Evolutionary conservation across 176 grass and related monocot genomes (phyloP).

Genomic region (Raddia guianensis): DNA sequence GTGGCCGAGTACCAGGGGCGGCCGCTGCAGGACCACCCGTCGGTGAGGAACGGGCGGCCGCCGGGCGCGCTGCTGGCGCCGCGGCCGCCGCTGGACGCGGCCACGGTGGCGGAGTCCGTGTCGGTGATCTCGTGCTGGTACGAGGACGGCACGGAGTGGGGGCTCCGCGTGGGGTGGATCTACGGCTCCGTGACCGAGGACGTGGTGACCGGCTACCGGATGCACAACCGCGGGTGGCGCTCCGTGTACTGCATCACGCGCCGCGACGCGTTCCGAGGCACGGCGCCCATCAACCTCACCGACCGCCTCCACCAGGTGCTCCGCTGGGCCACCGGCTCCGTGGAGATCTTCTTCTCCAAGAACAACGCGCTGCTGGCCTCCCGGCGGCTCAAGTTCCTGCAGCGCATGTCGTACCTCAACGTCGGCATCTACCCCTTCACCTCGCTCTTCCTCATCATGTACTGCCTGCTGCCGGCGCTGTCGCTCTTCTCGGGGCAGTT

Average conservation of each 20-base stretch:
- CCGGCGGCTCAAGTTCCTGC: conserved; percentile 80
- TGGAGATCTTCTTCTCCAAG: conserved; percentile 93
- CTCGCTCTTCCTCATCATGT: conserved; percentile 84
- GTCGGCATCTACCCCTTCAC: conserved; percentile 95
- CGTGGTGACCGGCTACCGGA: conserved; percentile 85
- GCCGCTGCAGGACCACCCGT: conserved; percentile 81
- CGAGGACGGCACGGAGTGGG: conserved; percentile 89
- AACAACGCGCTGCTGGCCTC: conserved; percentile 86
- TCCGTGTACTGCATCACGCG: conserved; percentile 93
- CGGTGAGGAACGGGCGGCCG: conserved; percentile 72
- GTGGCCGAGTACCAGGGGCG: conserved; percentile 88
- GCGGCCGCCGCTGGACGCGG: conserved; percentile 57
- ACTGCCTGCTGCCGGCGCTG: conserved; percentile 81
- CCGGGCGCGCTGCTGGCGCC: conserved; percentile 62
- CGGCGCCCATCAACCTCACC: conserved; percentile 92
- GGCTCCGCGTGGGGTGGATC: conserved; percentile 77
- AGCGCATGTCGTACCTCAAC: conserved; percentile 84
- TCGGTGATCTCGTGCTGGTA: conserved; percentile 92
- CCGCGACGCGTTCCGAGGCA: conserved; percentile 85
- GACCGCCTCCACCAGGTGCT: conserved; percentile 96
- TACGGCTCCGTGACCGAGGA: conserved; percentile 95
- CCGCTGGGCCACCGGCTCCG: conserved; percentile 87
- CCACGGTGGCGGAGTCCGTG: conserved; percentile 69
- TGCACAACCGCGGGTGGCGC: conserved; percentile 97
- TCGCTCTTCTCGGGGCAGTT: conserved; percentile 87